A percentile compares a stretch with the other conserved stretches of the same genome.
Evolutionary conservation across 1,139 yeast species (phyloP).

Genomic region (Magnusiomyces clavatus): DNA sequence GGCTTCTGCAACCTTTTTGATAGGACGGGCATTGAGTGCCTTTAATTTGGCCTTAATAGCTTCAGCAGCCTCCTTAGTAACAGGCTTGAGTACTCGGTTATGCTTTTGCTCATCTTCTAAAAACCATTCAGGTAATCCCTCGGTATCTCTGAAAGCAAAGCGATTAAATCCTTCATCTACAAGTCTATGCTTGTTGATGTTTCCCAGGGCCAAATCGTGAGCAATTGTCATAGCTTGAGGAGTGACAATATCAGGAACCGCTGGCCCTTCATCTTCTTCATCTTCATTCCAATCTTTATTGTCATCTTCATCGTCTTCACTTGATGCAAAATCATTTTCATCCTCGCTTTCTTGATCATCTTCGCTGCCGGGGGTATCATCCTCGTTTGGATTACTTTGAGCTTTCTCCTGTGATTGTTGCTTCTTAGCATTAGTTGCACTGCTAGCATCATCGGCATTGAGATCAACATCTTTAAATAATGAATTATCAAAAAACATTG

Average conservation of each 20-base stretch:
- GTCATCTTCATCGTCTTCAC: constrained; percentile 32
- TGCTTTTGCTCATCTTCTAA: constrained; percentile 84
- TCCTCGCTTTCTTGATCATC: constrained; percentile 27
- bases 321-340: constrained; percentile 23
- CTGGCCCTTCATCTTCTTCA: constrained; percentile 34
- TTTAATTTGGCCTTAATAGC: constrained; percentile 86
- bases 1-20: constrained; percentile 95
- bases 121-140: constrained; percentile 93
- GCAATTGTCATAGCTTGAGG: constrained; percentile 98
- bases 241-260: constrained; percentile 69
- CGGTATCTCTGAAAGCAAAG: constrained; percentile 84
- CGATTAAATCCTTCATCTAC: constrained; percentile 87
- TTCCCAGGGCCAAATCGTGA: constrained; percentile 88
- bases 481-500: constrained; percentile 69
- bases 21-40: constrained; percentile 93
- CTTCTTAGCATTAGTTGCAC: not conserved
- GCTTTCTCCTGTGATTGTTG: constrained; percentile 2
- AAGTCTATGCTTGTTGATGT: constrained; percentile 72
- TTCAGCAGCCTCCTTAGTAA: constrained; percentile 92
- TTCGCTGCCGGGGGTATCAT: constrained; percentile 22
- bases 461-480: constrained; percentile 51
- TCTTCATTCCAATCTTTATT: constrained; percentile 30
- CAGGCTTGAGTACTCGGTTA: constrained; percentile 80
- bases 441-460: constrained; percentile 25
- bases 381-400: constrained; percentile 11